Base-by-base conservation (phyloP, 1,139 yeast genomes). In the Taphrina flavorubra region DNA sequence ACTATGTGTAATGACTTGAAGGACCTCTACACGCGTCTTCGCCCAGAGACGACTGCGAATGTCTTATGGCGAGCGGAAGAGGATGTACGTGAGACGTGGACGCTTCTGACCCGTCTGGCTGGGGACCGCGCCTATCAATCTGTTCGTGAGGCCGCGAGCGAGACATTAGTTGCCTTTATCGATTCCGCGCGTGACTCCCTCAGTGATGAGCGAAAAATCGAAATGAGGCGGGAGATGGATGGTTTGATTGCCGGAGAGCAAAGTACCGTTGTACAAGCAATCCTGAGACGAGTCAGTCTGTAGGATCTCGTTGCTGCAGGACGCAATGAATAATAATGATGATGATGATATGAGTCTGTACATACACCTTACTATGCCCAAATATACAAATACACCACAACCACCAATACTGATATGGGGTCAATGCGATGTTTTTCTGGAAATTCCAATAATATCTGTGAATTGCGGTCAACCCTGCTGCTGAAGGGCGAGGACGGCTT, bases 401-500 rank as follows among this genome's bases (percentile, higher is more conserved):
- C 31, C 31, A 25, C 31, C 31, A 25, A 25, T 25, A 25, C 31
- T 25, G 31, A 25, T 25, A 25, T 25, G 1, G 31, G 31, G 31
- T 4, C 31, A 25, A 25, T 2, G 31, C 31, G 31, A 25, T 25
- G 31, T 25, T 25, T 25, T 25, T 25, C 31, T 25, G 4, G 31
- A 25, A 2, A 25, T 25, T 4, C 31, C 4, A 25, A 2, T 25
- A 25, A 2, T 2, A 4, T 4, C 31, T 25, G 51, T 5, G 51
- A 3, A 7, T 44, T 3, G n/a, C 18, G 8, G 8, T 44, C 47
- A 13, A 7, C 18, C 53, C 31, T 46, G 51, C 31, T 58, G 62
- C 18, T 58, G 62, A 31, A 63, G 25, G 3, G 67, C 67, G n/a
- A 63, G 46, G 37, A 63, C 59, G 14, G 49, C 55, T 49, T 63